Conservation (phyloP, 139 green algal genomes). For the Trebouxia sp. region DNA sequence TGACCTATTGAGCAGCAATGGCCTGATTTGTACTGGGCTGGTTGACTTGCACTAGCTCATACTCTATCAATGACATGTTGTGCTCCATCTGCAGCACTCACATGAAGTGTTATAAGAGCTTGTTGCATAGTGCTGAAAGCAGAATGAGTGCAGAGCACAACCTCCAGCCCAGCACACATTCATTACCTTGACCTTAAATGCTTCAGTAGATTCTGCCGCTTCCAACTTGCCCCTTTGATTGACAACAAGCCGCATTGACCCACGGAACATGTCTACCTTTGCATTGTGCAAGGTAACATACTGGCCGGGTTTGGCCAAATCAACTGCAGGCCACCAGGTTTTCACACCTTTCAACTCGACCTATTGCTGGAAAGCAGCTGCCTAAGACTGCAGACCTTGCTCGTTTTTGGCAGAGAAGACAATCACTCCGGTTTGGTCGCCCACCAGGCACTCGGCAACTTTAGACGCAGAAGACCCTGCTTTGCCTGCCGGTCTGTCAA, state of each 20-base stretch:
- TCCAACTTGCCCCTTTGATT: slow-evolving; percentile 76
- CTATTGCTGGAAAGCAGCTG: no score
- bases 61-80: slow-evolving; percentile 92
- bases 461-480: slow-evolving; percentile 47
- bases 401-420: slow-evolving; percentile 84
- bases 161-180: no score
- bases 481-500: slow-evolving; percentile 50
- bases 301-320: slow-evolving; percentile 61
- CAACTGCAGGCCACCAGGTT: no score
- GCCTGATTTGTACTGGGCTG: background rate
- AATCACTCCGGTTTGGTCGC: slow-evolving; percentile 81
- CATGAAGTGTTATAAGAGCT: no score
- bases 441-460: slow-evolving; percentile 87
- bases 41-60: slow-evolving; percentile 71
- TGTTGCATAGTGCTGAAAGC: no score
- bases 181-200: slow-evolving; percentile 69
- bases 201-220: slow-evolving; percentile 29
- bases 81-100: slow-evolving; percentile 64
- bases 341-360: no score
- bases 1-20: background rate
- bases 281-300: slow-evolving; percentile 80
- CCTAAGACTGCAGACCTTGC: slow-evolving; percentile 54
- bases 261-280: slow-evolving; percentile 90
- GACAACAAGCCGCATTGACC: slow-evolving; percentile 86
- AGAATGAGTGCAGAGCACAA: no score